Conservation (phyloP, 139 green algal genomes). For the Trebouxia sp. region DNA sequence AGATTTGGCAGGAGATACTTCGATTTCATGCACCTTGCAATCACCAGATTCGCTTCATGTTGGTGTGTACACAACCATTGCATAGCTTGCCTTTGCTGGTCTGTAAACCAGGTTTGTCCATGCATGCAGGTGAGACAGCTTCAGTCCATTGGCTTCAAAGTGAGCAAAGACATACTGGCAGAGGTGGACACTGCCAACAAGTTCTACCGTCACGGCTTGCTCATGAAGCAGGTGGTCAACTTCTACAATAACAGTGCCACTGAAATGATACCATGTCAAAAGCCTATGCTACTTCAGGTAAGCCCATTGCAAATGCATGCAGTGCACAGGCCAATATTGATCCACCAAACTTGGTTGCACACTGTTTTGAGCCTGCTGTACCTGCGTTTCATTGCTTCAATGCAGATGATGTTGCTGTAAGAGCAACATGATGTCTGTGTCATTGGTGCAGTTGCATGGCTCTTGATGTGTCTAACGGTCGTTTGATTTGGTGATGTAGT, state of each 20-base stretch:
- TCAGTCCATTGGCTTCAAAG: conserved; percentile 60
- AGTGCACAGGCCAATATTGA: neutral
- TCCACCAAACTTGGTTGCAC: neutral
- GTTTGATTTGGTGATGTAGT: conserved; percentile 17
- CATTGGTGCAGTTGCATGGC: too few species aligned
- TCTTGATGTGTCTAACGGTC: too few species aligned
- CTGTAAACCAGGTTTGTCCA: too few species aligned
- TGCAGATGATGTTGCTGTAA: too few species aligned
- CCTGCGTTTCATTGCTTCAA: too few species aligned
- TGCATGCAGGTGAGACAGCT: conserved; percentile 68
- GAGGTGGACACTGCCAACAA: conserved; percentile 69
- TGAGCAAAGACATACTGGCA: conserved; percentile 53
- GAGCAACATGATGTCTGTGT: too few species aligned
- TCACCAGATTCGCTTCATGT: too few species aligned
- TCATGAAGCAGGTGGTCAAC: conserved; percentile 82
- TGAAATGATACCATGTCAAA: conserved; percentile 83
- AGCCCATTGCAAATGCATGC: neutral
- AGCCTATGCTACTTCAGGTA: conserved; percentile 79
- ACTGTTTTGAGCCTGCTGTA: neutral
- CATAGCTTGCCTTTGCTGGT: too few species aligned
- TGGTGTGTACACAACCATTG: neutral
- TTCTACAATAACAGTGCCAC: conserved; percentile 88
- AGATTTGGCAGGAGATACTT: too few species aligned
- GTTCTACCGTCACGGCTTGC: conserved; percentile 81
- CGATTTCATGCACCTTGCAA: too few species aligned